phyloP scores from a whole-genome alignment of 352 stramenopile genomes.

The Pythium brassicae region DNA sequence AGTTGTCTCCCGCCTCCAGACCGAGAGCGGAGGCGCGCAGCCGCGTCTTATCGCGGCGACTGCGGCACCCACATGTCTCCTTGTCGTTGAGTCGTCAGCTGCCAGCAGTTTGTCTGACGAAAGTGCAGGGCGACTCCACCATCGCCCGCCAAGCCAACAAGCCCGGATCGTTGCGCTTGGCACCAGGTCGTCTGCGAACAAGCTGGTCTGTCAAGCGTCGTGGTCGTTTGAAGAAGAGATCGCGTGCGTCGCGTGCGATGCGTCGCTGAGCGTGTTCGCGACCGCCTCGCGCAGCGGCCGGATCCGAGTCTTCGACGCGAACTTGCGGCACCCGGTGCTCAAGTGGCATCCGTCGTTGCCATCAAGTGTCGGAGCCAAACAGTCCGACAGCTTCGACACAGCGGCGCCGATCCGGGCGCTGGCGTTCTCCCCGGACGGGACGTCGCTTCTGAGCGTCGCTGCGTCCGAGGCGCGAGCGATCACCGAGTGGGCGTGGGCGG shows the following conservation, averaged over 20 bases:
- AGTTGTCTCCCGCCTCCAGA: conserved; percentile 1
- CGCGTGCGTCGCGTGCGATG: conserved; percentile 7
- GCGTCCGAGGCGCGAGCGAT: background rate
- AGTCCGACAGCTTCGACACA: background rate
- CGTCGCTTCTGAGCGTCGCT: conserved; percentile 5
- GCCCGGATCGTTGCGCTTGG: conserved; percentile 1
- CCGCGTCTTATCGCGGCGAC: background rate
- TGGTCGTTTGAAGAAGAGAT: conserved; percentile 2
- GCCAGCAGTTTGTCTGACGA: background rate
- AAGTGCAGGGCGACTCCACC: background rate
- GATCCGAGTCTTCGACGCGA: conserved; percentile 13
- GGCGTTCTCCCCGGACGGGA: conserved; percentile 6
- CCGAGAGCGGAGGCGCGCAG: background rate
- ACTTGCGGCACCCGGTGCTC: conserved; percentile 8
- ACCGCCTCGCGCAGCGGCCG: background rate
- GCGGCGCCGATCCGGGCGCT: conserved; percentile 3
- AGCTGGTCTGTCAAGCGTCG: conserved; percentile 2
- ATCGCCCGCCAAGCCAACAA: background rate
- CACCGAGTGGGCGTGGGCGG: conserved; percentile 10
- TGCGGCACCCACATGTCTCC: background rate
- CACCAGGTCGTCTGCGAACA: background rate
- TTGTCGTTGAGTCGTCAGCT: too few species aligned
- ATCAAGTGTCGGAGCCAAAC: background rate
- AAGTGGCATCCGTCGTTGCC: background rate
- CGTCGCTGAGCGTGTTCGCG: conserved; percentile 2